These are phyloP conservation scores for Inga oerstediana DNA, from an alignment of 306 rosid species.

Conservation along the genomic window DNA sequence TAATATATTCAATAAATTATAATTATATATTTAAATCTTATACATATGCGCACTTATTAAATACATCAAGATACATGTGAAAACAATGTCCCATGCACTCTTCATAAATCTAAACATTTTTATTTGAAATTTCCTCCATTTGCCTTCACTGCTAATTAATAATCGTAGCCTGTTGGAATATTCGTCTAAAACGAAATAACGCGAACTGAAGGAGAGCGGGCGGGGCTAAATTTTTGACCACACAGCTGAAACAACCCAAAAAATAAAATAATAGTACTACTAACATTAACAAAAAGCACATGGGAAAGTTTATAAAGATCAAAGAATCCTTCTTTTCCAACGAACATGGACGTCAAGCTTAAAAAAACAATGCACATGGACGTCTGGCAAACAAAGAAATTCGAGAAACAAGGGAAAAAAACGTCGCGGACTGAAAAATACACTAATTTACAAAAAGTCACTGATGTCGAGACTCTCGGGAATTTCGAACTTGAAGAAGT, in stretches of 20 bases:
- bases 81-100: no score
- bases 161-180: neutral
- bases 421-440: neutral
- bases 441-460: constrained; percentile 65
- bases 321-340: constrained; percentile 23
- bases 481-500: constrained; percentile 74
- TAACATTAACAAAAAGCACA: neutral
- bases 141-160: neutral
- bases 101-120: neutral
- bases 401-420: neutral
- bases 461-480: constrained; percentile 78
- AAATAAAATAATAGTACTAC: neutral
- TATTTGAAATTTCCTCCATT: neutral
- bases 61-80: neutral
- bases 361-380: neutral
- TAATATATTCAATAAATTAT: neutral
- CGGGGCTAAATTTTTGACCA: neutral
- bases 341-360: neutral
- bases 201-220: neutral
- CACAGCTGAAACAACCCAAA: no score
- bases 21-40: neutral
- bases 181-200: neutral
- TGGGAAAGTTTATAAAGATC: neutral
- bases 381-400: constrained; percentile 24
- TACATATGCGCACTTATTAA: neutral